Base-by-base conservation (phyloP, 352 stramenopile species). In the Phytophthora sojae region DNA sequence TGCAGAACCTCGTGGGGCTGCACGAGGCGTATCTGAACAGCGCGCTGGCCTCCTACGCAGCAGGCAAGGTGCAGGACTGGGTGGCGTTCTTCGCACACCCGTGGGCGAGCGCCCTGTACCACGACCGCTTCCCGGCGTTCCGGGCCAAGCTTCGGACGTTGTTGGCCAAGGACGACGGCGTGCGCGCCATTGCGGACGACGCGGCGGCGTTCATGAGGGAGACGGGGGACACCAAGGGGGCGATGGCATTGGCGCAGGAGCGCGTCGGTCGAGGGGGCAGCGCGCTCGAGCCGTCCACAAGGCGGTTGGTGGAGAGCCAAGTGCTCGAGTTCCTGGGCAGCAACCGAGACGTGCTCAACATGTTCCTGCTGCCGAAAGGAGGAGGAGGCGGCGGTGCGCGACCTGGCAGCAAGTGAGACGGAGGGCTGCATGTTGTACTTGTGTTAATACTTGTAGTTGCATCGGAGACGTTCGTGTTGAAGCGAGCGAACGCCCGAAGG, bases 21-120 rank as follows among this genome's bases (percentile, higher is more conserved):
- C 91, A 97, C 58, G 90, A 97, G 66, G 81, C 88, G 30, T 97
- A 94, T 55, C 71, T 97, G 9, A 97, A 97, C 76, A 91, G 78
- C 55, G 87, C 87, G 6, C 64, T 95, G 39, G 79, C 80, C n/a
- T 88, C 82, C 9, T 96, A 95, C 68, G 57, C 85, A 8, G 87
- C 82, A 17, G 79, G 82, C 35, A 83, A 89, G 56, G 79, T 97
- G 56, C 61, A 60, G 57, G 91, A 97, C 73, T 97, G 89, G 89
- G 76, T 97, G 32, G 77, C 73, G 2, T 97, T 96, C 62, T 96
- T 97, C 61, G 78, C 81, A 6, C 70, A 89, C 50, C 86, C 91
- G 52, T 97, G 91, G 91, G 72, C 83, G 26, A 79, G 64, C 3
- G 86, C 85, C 6, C 53, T 97, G 12, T 93, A 83, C 50, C 86